phyloP scores from a whole-genome alignment of 768 basidiomycete genomes.

The Melanogaster broomeanus region DNA sequence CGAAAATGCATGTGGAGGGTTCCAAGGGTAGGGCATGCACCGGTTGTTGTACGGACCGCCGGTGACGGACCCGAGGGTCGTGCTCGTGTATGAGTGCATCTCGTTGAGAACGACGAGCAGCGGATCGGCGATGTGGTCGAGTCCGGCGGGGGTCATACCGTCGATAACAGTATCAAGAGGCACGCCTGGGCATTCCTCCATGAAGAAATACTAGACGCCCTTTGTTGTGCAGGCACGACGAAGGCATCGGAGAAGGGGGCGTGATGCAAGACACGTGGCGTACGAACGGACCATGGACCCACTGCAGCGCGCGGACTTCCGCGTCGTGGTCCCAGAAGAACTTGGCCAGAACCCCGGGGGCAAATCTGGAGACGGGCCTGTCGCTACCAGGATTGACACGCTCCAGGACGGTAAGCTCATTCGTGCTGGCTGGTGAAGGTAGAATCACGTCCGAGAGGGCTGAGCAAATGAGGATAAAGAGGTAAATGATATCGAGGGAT shows the following conservation, averaged over 20 bases:
- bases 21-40: constrained; percentile 13
- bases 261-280: constrained; percentile 4
- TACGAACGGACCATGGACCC: background rate
- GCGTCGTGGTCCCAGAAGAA: too few species aligned
- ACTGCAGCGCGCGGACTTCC: too few species aligned
- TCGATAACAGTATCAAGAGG: constrained; percentile 27
- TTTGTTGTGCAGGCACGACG: background rate
- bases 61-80: too few species aligned
- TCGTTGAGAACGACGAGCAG: constrained; percentile 15
- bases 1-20: constrained; percentile 12
- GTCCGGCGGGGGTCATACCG: constrained; percentile 18
- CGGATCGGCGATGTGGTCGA: constrained; percentile 25
- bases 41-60: constrained; percentile 24
- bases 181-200: constrained; percentile 28
- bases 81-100: constrained; percentile 17
- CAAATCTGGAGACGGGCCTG: too few species aligned
- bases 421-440: too few species aligned
- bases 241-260: constrained; percentile 1
- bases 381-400: too few species aligned
- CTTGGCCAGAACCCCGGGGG: too few species aligned
- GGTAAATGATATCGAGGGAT: too few species aligned
- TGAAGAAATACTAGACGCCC: constrained; percentile 30
- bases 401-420: too few species aligned
- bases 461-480: too few species aligned
- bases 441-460: too few species aligned